phyloP scores from a whole-genome alignment of 345 rosid genomes.

The Brassica cretica region DNA sequence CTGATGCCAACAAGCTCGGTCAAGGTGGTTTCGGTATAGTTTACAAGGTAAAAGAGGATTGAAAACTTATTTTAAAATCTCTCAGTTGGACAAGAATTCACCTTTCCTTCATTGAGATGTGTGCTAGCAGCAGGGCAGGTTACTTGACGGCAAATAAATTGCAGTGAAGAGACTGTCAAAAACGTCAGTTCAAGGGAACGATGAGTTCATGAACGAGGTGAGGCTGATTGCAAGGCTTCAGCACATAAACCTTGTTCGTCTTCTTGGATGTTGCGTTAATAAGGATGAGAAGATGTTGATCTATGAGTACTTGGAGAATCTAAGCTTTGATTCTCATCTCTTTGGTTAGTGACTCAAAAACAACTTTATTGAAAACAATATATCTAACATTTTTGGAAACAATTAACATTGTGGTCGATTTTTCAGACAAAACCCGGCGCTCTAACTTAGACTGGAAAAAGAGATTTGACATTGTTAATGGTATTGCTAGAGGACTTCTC shows the following conservation, averaged over 20 bases:
- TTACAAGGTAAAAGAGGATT: constrained; percentile 57
- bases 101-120: not conserved
- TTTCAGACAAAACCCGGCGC: constrained; percentile 39
- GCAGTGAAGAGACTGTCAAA: constrained; percentile 81
- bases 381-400: not conserved
- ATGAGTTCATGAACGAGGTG: constrained; percentile 85
- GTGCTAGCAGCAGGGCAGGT: constrained; percentile 56
- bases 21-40: constrained; percentile 75
- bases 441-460: constrained; percentile 55
- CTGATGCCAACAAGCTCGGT: constrained; percentile 21
- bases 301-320: too few relatives aligned
- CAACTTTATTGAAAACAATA: not conserved
- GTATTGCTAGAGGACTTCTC: constrained; percentile 74
- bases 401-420: constrained; percentile 8
- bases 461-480: constrained; percentile 62
- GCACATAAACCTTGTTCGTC: constrained; percentile 73
- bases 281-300: constrained; percentile 52
- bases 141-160: constrained; percentile 59
- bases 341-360: constrained; percentile 43
- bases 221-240: constrained; percentile 75
- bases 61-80: not conserved
- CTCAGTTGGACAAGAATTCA: not conserved
- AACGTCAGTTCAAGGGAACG: constrained; percentile 64
- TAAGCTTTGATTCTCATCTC: constrained; percentile 11
- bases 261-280: constrained; percentile 66